phyloP scores from a whole-genome alignment of 2,329 filamentous ascomycete species.

The Colletotrichum brevisporum region DNA sequence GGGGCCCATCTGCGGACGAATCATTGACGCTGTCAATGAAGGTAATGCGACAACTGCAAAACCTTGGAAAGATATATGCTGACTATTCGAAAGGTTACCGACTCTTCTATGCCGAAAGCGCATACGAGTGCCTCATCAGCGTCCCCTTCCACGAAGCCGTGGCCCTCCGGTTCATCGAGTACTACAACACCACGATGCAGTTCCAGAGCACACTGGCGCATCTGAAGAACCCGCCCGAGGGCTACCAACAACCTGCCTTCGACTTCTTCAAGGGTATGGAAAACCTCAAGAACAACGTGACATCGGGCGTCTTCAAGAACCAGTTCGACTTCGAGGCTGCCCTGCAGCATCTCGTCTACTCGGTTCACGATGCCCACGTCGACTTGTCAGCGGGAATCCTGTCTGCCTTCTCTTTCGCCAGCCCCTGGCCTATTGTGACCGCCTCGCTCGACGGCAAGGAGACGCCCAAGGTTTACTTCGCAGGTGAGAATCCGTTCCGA shows the following conservation, averaged over 20 bases:
- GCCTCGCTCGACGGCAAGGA: conserved; percentile 32
- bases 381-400: conserved; percentile 22
- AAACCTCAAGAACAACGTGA: conserved; percentile 21
- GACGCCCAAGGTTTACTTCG: conserved; percentile 30
- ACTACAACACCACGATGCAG: conserved; percentile 37
- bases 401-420: conserved; percentile 31
- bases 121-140: conserved; percentile 24
- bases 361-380: conserved; percentile 29
- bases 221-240: conserved; percentile 25
- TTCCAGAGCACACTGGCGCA: conserved; percentile 29
- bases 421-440: conserved; percentile 18
- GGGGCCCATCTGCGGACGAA: conserved; percentile 12
- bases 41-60: not conserved
- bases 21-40: conserved; percentile 26
- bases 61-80: not conserved
- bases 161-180: conserved; percentile 33
- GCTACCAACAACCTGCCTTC: conserved; percentile 31
- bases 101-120: conserved; percentile 19
- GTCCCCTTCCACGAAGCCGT: conserved; percentile 27
- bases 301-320: conserved; percentile 16
- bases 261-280: conserved; percentile 18
- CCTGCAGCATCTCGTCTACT: conserved; percentile 28
- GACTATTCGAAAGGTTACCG: conserved; percentile 10
- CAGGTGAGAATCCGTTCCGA: not conserved
- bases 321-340: conserved; percentile 31